These are phyloP conservation scores for Daldinia bambusicola DNA, from an alignment of 495 filamentous ascomycete species.

Conservation along the genomic window DNA sequence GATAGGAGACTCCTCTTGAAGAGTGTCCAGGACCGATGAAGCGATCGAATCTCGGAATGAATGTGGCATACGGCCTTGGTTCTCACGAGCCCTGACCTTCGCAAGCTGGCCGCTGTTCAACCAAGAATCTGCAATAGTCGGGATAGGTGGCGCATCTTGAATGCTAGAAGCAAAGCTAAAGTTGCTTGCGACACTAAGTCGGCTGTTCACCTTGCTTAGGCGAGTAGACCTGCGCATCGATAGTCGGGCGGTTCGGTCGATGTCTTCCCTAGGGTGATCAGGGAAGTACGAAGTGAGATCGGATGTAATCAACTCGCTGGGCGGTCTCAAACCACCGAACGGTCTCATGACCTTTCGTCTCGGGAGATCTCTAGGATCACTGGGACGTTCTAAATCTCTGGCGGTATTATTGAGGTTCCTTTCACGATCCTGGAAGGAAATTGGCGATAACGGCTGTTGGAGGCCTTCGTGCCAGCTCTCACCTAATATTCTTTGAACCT, in stretches of 20 bases:
- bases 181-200: slow-evolving; percentile 93
- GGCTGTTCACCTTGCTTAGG: slow-evolving; percentile 88
- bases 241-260: slow-evolving; percentile 91
- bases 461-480: slow-evolving; percentile 81
- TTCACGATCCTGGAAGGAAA: slow-evolving; percentile 71
- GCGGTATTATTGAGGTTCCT: slow-evolving; percentile 71
- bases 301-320: slow-evolving; percentile 95
- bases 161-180: slow-evolving; percentile 90
- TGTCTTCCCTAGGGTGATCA: slow-evolving; percentile 88
- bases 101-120: slow-evolving; percentile 68
- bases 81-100: slow-evolving; percentile 58
- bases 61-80: slow-evolving; percentile 52
- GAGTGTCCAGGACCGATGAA: slow-evolving; percentile 82
- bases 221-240: slow-evolving; percentile 89
- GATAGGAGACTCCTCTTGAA: slow-evolving; percentile 90
- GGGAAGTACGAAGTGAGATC: slow-evolving; percentile 98
- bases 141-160: slow-evolving; percentile 89
- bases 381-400: slow-evolving; percentile 67
- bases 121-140: slow-evolving; percentile 96
- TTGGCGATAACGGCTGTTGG: slow-evolving; percentile 82
- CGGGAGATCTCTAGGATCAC: slow-evolving; percentile 58
- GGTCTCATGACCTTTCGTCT: slow-evolving; percentile 69
- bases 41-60: slow-evolving; percentile 86
- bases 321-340: slow-evolving; percentile 91
- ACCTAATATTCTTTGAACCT: slow-evolving; percentile 84